These are phyloP conservation scores for Tranzscheliella williamsii DNA, from an alignment of 1,284 basidiomycete genomes.

Conservation along the genomic window DNA sequence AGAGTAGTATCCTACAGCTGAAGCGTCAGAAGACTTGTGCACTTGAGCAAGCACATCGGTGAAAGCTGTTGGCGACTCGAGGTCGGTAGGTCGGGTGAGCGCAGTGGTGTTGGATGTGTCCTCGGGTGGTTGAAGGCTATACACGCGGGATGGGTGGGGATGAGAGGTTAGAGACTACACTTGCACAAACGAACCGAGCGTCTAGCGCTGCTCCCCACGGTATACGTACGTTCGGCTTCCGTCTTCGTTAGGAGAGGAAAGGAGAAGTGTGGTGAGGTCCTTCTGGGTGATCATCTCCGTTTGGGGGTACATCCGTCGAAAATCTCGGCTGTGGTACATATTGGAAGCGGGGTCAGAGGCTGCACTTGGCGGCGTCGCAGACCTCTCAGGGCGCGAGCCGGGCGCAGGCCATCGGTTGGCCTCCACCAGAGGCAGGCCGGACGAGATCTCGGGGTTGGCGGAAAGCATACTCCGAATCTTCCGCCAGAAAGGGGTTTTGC, in stretches of 20 bases:
- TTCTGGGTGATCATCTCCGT: conserved; percentile 64
- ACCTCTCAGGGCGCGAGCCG: conserved; percentile 80
- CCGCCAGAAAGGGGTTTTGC: conserved; percentile 59
- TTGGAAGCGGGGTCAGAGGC: conserved; percentile 46
- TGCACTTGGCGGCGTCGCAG: conserved; percentile 82
- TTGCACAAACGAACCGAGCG: too few relatives aligned
- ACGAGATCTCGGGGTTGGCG: conserved; percentile 87
- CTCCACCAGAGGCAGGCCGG: conserved; percentile 77
- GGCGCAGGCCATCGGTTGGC: conserved; percentile 82
- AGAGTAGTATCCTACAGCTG: conserved; percentile 42
- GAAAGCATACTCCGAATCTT: conserved; percentile 53
- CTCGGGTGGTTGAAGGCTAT: conserved; percentile 50
- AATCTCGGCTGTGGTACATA: conserved; percentile 87
- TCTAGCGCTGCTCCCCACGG: too few relatives aligned
- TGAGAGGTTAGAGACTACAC: neutral
- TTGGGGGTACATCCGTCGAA: conserved; percentile 84
- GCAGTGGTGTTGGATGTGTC: conserved; percentile 44
- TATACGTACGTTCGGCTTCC: conserved; percentile 56
- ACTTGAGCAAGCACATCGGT: conserved; percentile 58
- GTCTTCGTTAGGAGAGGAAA: conserved; percentile 73
- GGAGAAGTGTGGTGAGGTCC: conserved; percentile 71
- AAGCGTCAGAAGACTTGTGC: conserved; percentile 38
- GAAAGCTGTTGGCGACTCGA: conserved; percentile 56
- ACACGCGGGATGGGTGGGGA: too few relatives aligned
- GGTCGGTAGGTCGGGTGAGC: conserved; percentile 52